Percentiles rank a stretch among this genome's conserved stretches.
Conservation (phyloP, 805 yeast species). For the Candida coquimbonensis region DNA sequence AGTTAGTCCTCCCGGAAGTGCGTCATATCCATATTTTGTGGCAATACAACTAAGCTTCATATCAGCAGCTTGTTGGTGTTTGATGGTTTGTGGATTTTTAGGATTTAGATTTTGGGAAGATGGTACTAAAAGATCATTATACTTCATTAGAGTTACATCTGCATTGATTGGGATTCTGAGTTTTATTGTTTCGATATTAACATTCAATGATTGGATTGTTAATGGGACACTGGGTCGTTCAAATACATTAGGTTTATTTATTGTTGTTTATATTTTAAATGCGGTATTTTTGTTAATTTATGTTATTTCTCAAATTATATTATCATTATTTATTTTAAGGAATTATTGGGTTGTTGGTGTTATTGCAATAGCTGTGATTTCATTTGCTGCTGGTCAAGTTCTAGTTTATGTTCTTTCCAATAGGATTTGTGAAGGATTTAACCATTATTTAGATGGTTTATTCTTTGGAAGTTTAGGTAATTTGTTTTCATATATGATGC, state of each 20-base stretch:
- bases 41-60: constrained; percentile 72
- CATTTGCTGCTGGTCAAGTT: constrained; percentile 78
- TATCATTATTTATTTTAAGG: constrained; percentile 60
- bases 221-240: constrained; percentile 35
- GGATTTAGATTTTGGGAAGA: constrained; percentile 95
- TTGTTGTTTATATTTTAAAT: constrained; percentile 64
- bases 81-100: constrained; percentile 68
- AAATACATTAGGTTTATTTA: constrained; percentile 62
- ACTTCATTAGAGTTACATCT: constrained; percentile 46
- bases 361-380: constrained; percentile 58
- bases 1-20: constrained; percentile 80
- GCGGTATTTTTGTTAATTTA: constrained; percentile 58
- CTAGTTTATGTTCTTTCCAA: constrained; percentile 63
- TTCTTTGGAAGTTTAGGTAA: constrained; percentile 80
- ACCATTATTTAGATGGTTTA: constrained; percentile 87
- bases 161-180: constrained; percentile 52
- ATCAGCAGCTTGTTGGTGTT: constrained; percentile 61
- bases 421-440: constrained; percentile 58
- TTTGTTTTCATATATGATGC: constrained; percentile 83
- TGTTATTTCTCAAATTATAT: constrained; percentile 57
- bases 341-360: constrained; percentile 91
- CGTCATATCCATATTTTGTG: constrained; percentile 73
- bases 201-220: constrained; percentile 62
- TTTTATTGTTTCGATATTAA: constrained; percentile 61
- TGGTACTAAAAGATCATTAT: constrained; percentile 65